Conservation (phyloP, 2,329 filamentous ascomycete species). For the Phyllosticta paracitricarpa region DNA sequence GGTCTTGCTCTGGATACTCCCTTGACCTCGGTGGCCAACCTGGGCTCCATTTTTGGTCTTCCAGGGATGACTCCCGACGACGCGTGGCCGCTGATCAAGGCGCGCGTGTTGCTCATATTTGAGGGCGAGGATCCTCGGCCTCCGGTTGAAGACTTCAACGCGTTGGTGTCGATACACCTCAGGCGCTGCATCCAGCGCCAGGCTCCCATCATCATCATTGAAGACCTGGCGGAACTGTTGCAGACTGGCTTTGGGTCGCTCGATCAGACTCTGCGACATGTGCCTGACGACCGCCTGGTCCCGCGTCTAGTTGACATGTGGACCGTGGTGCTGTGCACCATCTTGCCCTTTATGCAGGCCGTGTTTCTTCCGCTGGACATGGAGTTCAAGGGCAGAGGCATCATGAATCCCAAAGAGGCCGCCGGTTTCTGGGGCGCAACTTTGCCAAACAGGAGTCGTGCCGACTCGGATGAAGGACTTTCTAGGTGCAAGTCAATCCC, state of each 20-base stretch:
- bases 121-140: slow-evolving; percentile 69
- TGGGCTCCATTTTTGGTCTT: slow-evolving; percentile 39
- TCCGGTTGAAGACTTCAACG: slow-evolving; percentile 78
- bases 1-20: slow-evolving; percentile 13
- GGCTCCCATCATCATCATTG: slow-evolving; percentile 59
- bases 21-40: slow-evolving; percentile 26
- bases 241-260: slow-evolving; percentile 76
- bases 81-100: slow-evolving; percentile 72
- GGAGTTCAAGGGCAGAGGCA: slow-evolving; percentile 79
- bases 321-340: slow-evolving; percentile 83
- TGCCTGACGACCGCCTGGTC: slow-evolving; percentile 80
- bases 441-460: slow-evolving; percentile 19
- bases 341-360: slow-evolving; percentile 88
- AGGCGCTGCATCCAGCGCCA: slow-evolving; percentile 67
- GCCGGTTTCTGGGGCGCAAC: slow-evolving; percentile 83
- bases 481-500: slow-evolving; percentile 34
- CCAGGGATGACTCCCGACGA: slow-evolving; percentile 52
- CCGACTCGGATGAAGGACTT: slow-evolving; percentile 32
- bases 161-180: slow-evolving; percentile 68
- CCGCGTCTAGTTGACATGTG: slow-evolving; percentile 86
- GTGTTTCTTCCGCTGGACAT: slow-evolving; percentile 89
- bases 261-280: slow-evolving; percentile 68
- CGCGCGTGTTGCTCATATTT: slow-evolving; percentile 66
- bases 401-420: slow-evolving; percentile 70
- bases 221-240: slow-evolving; percentile 66